Base-by-base conservation (phyloP, 2,329 filamentous ascomycete species). In the Colletotrichum costaricense region DNA sequence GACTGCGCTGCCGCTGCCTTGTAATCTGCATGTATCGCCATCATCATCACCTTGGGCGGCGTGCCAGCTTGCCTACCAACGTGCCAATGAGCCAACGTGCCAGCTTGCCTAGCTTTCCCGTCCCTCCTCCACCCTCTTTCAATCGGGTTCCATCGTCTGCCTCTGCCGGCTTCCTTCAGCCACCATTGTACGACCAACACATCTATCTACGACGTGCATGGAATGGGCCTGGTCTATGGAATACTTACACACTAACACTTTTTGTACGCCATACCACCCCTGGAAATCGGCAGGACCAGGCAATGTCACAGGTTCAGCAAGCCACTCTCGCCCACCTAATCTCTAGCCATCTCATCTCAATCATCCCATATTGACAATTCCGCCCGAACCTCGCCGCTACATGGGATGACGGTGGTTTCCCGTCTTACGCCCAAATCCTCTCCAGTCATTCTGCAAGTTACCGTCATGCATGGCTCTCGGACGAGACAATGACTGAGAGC, bases 271-370 rank as follows among this genome's bases (percentile, higher is more conserved):
- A 54, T 30, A 24, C 19, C 22, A 33, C 52, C 60, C 69, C 58
- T 58, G 46, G 33, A 55, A 52, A 57, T 14, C 24, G 63, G 69
- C 54, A 28, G 46, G 56, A n/a, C 33, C 12, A 52, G 46, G 38
- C 35, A 12, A 55, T 60, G 54, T 49, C 67, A 38, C 58, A 60
- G 66, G 54, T 70, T 56, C 70, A 73, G 67, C 67, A 73, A 65
- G 70, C 70, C 70, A 73, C 70, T 46, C 12, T 22, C 30, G 35
- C 52, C 64, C 58, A 46, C 55, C 59, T 35, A 60, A 26, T 46
- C 33, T 46, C 42, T 55, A 24, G 28, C 55, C 55, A 57, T n/a
- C 26, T 55, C 55, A 54, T 24, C 28, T 38, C 16, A 35, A 26
- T 64, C 70, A 46, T 70, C 59, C 64, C 26, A 49, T 54, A 33